Base-by-base conservation (phyloP, 805 yeast species). In the Wickerhamiella nectarea region DNA sequence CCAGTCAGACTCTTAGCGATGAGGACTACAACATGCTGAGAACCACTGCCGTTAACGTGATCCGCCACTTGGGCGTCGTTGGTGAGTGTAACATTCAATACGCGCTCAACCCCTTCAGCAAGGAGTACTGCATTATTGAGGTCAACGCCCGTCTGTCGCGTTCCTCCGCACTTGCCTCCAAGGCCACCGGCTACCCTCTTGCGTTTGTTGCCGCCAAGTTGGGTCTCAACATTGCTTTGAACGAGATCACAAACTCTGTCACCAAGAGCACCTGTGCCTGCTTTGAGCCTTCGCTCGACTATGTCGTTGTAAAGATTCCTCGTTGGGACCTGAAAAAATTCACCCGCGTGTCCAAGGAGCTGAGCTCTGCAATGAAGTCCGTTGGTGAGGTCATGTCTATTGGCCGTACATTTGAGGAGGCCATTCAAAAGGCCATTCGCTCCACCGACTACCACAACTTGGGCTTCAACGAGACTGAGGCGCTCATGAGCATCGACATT, bases 21-120 rank as follows among this genome's bases (percentile, higher is more conserved):
- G 95, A 84, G 62, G 98, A 89, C 59, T 89, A 87, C 69, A 84
- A 89, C 68, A 91, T 91, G 97, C 73, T 89, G 61, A 78, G 98
- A 69, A 81, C 96, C 41, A 85, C 98, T 37, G 98, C 98, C 38
- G 91, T 91, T 54, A 91, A 89, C 52, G 94, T 89, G 50, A 91
- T 89, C 55, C 79, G 97, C 65, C 98, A 89, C 61, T 71, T 89
- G 57, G 97, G 97, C 57, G 98, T 89, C 61, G 97, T 89, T 60
- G 98, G 98, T 71, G 98, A 89, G 70, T 89, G 98, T 73, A 89
- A 89, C 69, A 85, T 89, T 58, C 98, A 89, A 66, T 89, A 89
- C 60, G 96, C 97, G 42, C 72, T 89, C 61, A 82, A 89, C 60
- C 97, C 98, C 48, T 74, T 78, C 66, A 79, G 93, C 48, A 80